Evolutionary conservation across 371 early-diverging fungal species (phyloP).

Genomic region (Mucor saturninus): DNA sequence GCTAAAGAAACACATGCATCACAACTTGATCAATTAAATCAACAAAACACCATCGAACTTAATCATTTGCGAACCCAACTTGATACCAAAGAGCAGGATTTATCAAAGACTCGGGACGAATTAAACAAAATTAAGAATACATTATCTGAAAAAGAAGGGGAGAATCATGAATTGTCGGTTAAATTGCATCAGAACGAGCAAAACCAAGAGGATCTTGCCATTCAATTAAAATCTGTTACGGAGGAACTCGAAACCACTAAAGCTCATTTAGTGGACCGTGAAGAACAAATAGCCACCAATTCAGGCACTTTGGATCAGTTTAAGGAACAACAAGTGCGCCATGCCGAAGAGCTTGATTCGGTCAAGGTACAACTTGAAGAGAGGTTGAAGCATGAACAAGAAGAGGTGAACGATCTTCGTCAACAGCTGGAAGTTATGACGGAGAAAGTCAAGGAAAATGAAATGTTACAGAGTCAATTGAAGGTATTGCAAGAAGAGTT

Average conservation of each 20-base stretch:
- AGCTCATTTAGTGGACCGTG: constrained; percentile 4
- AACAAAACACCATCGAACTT: background rate
- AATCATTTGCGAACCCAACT: background rate
- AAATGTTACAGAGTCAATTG: constrained; percentile 5
- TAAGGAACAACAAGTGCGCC: constrained; percentile 18
- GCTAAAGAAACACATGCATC: constrained; percentile 1
- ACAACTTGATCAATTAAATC: background rate
- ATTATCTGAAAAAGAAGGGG: background rate
- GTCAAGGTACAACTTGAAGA: constrained; percentile 18
- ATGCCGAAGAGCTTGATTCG: constrained; percentile 9
- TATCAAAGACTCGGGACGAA: background rate
- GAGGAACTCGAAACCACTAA: constrained; percentile 5
- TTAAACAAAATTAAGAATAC: background rate
- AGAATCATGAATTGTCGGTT: background rate
- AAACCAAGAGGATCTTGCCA: constrained; percentile 8
- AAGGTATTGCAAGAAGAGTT: constrained; percentile 17
- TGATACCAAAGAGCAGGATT: background rate
- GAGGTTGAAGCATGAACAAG: constrained; percentile 13
- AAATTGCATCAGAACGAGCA: constrained; percentile 2
- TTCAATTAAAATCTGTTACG: background rate
- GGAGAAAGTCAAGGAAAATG: constrained; percentile 1
- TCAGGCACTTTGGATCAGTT: constrained; percentile 15
- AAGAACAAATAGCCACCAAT: constrained; percentile 14
- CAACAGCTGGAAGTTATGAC: constrained; percentile 13
- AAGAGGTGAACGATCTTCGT: constrained; percentile 15